Evolutionary conservation across 108 stramenopile species (phyloP), one percentile per base, ranked within the genome.

Genomic region (Nitzschia sp.): DNA sequence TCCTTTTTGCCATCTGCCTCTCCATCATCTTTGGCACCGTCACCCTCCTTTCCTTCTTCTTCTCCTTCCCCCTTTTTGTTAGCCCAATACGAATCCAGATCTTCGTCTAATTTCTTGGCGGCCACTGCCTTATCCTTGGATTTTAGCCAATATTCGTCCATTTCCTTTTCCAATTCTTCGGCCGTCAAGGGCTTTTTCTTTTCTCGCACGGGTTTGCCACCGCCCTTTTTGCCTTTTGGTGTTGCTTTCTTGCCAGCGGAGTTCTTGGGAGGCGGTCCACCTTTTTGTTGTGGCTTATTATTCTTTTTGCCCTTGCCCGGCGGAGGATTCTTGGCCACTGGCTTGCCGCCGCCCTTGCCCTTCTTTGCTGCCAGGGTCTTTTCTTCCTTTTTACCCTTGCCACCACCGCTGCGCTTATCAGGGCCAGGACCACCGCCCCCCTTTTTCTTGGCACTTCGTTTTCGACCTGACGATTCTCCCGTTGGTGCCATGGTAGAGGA

Each of bases 101-200:
- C 92, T 70, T 94, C 90, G 59, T 91, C 86, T 54, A 94, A 70
- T 66, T 94, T 94, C 71, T 94, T 94, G 25, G 76, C 69, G 1
- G 79, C 90, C n/a, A 91, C 59, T 64, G 88, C 81, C 82, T 89
- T 89, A 70, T 94, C 85, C 53, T 81, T 83, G 59, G 70, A 72
- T 66, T 83, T 83, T 48, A 81, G 49, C 90, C 88, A 91, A 70
- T 94, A 94, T 30, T 89, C 86, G 78, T 94, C 92, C 92, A 94
- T 94, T 31, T 65, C 81, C 42, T 74, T 77, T 66, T 94, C 92
- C 42, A 94, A 70, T 38, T 94, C 89, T 70, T 91, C 85, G 8
- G 84, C 88, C 8, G 88, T 88, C 68, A 81, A 75, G 8, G 87
- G 85, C 67, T 88, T 86, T 26, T 79, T 70, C 61, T 88, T 70